Conservation (phyloP, 495 filamentous ascomycete genomes). For the Achaetomiella virescens region DNA sequence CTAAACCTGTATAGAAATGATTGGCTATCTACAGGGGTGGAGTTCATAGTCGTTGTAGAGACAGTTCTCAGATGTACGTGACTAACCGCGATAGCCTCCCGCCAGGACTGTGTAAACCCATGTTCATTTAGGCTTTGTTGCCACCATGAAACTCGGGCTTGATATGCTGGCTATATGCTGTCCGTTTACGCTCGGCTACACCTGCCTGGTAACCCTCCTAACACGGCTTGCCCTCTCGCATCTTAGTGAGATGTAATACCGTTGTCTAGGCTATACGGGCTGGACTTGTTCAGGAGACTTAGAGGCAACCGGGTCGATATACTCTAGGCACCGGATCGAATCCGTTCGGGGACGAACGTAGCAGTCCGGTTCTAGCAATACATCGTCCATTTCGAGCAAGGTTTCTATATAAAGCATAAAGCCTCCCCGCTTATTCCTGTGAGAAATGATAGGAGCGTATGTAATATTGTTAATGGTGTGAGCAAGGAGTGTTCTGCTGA, state of each 20-base stretch:
- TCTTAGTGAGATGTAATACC: neutral
- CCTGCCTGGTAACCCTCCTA: neutral
- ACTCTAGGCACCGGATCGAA: neutral
- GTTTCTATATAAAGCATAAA: constrained; percentile 1
- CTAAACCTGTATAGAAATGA: neutral
- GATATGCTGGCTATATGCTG: neutral
- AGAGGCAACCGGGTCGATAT: neutral
- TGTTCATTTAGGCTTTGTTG: neutral
- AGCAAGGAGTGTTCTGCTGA: neutral
- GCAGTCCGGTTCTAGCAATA: constrained; percentile 12
- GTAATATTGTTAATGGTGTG: neutral
- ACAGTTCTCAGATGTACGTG: constrained; percentile 9
- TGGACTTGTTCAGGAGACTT: neutral
- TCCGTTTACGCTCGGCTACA: neutral
- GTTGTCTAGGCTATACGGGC: neutral
- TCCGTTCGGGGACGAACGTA: constrained; percentile 10
- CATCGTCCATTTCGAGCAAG: constrained; percentile 16
- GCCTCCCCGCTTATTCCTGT: neutral
- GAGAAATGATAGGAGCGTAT: constrained; percentile 2
- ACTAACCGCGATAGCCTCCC: constrained; percentile 13
- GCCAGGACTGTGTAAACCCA: neutral
- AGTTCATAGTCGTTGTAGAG: neutral
- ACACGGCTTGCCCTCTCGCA: neutral
- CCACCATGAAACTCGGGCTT: neutral
- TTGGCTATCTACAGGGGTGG: constrained; percentile 11